Base-by-base conservation (phyloP, 176 grass and related monocot species). In the Phoenix roebelenii region DNA sequence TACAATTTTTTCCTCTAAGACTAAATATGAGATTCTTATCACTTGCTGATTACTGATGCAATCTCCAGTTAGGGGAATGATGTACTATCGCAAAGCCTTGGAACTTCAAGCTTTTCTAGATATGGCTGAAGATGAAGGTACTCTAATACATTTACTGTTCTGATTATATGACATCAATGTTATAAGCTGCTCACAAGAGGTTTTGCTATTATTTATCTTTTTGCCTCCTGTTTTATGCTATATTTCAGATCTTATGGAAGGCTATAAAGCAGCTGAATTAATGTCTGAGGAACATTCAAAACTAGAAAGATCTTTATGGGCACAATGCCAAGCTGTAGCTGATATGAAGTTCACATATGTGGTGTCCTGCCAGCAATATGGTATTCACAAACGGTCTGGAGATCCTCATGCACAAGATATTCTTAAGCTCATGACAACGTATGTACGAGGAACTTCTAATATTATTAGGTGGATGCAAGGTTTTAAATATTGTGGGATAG, bases 331-430 rank as follows among this genome's bases (percentile, higher is more conserved):
- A 84, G 83, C 86, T 61, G 44, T 96, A 52, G 79, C 85, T 65
- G 90, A 95, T 58, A 86, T 95, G 90, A 95, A 95, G 71, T 95
- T 95, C 71, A 89, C 85, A 22, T 89, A 89, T 71, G 90, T 95
- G 4, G 90, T 95, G 51, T 95, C 90, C 25, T 95, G 90, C 77
- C 90, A 95, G 79, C 85, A 95, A 61, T 95, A 95, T 78, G 90
- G 90, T 72, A 89, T 82, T 81, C 79, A 89, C 67, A 95, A 95
- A 74, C 79, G 90, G 71, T 82, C 90, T 74, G 86, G 79, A 70
- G 69, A 86, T 73, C 20, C 57, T 22, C 78, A 49, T 73, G 90
- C 90, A 19, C 82, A 86, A 81, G 90, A 89, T 71, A 89, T 95
- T 79, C 79, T 89, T 55, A 75, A 86, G 59, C 85, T 95, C 63